Evolutionary conservation across 768 basidiomycete species (phyloP).

Genomic region (Tephrocybe sp.): DNA sequence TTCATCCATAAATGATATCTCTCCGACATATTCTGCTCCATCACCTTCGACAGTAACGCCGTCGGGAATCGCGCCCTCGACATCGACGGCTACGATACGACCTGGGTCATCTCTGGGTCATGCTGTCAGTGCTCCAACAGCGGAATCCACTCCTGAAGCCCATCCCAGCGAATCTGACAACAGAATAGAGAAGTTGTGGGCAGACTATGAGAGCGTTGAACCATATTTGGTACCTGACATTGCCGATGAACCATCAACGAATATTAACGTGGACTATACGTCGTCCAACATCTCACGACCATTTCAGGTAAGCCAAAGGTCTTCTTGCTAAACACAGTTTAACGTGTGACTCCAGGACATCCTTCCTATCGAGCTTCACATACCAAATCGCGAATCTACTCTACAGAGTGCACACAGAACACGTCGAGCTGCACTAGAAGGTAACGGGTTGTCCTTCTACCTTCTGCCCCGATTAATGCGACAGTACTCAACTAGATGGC

Average conservation of each 20-base stretch:
- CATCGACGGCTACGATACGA: slow-evolving; percentile 30
- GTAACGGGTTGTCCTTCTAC: slow-evolving; percentile 31
- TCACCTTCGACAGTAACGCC: slow-evolving; percentile 33
- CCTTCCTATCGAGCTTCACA: slow-evolving; percentile 73
- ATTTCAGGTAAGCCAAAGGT: slow-evolving; percentile 51
- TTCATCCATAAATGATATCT: slow-evolving; percentile 72
- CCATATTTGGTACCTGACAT: slow-evolving; percentile 59
- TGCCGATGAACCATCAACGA: slow-evolving; percentile 46
- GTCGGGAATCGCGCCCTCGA: slow-evolving; percentile 30
- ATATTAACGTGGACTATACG: slow-evolving; percentile 59
- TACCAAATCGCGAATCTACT: slow-evolving; percentile 71
- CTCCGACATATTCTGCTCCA: slow-evolving; percentile 42
- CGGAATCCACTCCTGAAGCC: slow-evolving; percentile 34
- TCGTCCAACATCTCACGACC: slow-evolving; percentile 42
- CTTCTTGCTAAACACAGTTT: neutral
- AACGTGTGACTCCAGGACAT: slow-evolving; percentile 50
- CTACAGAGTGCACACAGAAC: slow-evolving; percentile 32
- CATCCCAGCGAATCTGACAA: slow-evolving; percentile 86
- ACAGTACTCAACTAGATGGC: slow-evolving; percentile 57
- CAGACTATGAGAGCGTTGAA: slow-evolving; percentile 82
- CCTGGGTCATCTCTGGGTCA: slow-evolving; percentile 30
- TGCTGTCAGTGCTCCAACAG: slow-evolving; percentile 17
- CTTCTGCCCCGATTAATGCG: neutral
- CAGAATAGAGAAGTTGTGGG: slow-evolving; percentile 81
- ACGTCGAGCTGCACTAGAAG: slow-evolving; percentile 60